These are phyloP conservation scores for Fusarium xylarioides DNA, from an alignment of 2,329 filamentous ascomycete species.

Conservation along the genomic window DNA sequence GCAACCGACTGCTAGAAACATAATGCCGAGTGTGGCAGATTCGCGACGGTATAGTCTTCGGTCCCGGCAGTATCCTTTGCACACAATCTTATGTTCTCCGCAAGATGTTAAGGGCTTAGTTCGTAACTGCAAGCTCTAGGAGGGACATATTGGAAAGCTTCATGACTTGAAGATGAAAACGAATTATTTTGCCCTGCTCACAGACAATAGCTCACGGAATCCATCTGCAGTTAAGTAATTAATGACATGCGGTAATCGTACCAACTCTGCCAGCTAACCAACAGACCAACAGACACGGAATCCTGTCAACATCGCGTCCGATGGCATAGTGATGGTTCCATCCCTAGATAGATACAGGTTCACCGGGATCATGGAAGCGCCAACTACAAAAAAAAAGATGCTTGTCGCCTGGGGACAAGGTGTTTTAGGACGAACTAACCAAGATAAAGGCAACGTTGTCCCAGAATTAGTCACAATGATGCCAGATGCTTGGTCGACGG, in stretches of 20 bases:
- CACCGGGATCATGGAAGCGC: background rate
- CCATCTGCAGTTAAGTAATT: background rate
- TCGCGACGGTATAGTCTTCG: background rate
- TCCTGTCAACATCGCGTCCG: background rate
- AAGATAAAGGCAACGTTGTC: background rate
- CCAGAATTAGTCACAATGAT: background rate
- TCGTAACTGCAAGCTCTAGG: background rate
- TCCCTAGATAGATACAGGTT: too few relatives aligned
- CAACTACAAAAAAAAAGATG: background rate
- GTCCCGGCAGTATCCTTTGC: background rate
- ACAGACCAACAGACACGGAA: constrained; percentile 21
- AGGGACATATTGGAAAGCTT: background rate
- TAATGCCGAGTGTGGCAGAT: background rate
- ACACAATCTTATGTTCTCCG: background rate
- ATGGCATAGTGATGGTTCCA: background rate
- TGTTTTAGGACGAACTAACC: background rate
- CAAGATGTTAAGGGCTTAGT: constrained; percentile 3
- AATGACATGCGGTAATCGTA: background rate
- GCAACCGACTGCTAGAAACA: background rate
- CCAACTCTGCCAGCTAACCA: background rate
- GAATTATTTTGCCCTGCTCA: background rate
- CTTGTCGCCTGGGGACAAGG: background rate
- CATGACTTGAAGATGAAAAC: background rate
- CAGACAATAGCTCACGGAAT: background rate
- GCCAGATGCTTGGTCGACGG: background rate